Evolutionary conservation across 2,329 filamentous ascomycete species (phyloP).

Genomic region (Blumeria graminis): DNA sequence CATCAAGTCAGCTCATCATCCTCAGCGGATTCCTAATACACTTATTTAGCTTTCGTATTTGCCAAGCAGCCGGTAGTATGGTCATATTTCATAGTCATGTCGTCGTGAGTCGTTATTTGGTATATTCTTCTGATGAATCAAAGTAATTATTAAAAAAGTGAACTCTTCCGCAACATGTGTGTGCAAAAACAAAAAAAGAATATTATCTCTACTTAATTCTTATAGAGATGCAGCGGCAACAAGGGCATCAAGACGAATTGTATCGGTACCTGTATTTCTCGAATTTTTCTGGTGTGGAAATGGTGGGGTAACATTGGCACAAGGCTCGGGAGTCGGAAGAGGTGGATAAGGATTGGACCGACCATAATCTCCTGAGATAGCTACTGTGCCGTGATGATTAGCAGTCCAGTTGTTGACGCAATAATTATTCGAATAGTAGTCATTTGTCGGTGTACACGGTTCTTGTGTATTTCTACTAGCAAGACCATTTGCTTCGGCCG

Average conservation of each 20-base stretch:
- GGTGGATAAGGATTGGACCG: slow-evolving; percentile 7
- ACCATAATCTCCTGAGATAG: neutral
- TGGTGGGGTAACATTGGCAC: slow-evolving; percentile 11
- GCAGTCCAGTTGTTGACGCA: slow-evolving; percentile 20
- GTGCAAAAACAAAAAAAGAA: too few relatives aligned
- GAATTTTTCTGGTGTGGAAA: slow-evolving; percentile 14
- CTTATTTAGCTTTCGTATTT: too few relatives aligned
- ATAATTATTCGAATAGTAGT: slow-evolving; percentile 21
- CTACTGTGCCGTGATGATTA: slow-evolving; percentile 4
- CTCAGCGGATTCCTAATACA: too few relatives aligned
- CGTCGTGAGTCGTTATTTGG: too few relatives aligned
- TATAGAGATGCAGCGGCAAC: slow-evolving; percentile 34
- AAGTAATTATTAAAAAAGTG: too few relatives aligned
- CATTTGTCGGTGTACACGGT: slow-evolving; percentile 14
- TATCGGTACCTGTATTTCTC: slow-evolving; percentile 19
- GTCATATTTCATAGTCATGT: too few relatives aligned
- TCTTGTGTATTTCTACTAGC: too few relatives aligned
- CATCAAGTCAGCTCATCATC: too few relatives aligned
- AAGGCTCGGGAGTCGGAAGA: slow-evolving; percentile 6
- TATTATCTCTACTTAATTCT: neutral
- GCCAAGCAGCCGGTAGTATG: too few relatives aligned
- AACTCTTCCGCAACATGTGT: too few relatives aligned
- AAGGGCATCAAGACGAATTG: slow-evolving; percentile 33
- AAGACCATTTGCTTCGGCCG: too few relatives aligned
- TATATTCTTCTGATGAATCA: too few relatives aligned